Evolutionary conservation across 2,329 filamentous ascomycete genomes (phyloP), one percentile per base, ranked within the genome.

Genomic region (Ceratocystis huliohia): DNA sequence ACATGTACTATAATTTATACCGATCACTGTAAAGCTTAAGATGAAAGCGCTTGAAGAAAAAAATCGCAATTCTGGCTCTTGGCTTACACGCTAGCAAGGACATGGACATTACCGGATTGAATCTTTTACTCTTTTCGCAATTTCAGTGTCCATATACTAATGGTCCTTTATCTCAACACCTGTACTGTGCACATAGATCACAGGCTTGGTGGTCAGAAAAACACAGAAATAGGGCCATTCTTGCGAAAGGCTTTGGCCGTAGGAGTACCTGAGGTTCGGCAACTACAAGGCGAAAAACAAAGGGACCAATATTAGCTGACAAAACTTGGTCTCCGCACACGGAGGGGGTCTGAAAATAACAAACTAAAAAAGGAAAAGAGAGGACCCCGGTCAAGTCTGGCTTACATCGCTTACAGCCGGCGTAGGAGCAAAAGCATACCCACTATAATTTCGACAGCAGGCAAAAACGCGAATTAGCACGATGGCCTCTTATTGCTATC

Each of bases 191-290:
- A 50, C 20, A 22, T 15, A 22, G 30, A 33, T 33, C 30, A 22
- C 20, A 25, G n/a, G 48, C 28, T 30, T n/a, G 22, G 25, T 56
- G 50, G 5, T 33, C 20, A 30, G 25, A 28, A 7, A 57, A 15
- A 28, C 4, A 5, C 15, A 28, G 17, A 57, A 33, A 30, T 57
- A 30, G 53, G 6, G 6, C 53, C 13, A 57, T 15, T 57, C 20
- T 33, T 7, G 53, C 53, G 8, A 17, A 25, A 57, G 53, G 53
- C 53, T 57, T 57, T 57, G 53, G 53, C 28, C 53, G 53, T 57
- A 57, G 22, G 30, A 30, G 28, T 57, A 33, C 28, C 53, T 57
- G 10, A 33, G 22, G 6, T 33, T 8, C 25, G 8, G 22, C 20
- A 6, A 30, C 3, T 5, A 17, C 25, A 41, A 15, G 13, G 3